Conservation (phyloP, 2,329 filamentous ascomycete genomes). For the Fusarium vanettenii region DNA sequence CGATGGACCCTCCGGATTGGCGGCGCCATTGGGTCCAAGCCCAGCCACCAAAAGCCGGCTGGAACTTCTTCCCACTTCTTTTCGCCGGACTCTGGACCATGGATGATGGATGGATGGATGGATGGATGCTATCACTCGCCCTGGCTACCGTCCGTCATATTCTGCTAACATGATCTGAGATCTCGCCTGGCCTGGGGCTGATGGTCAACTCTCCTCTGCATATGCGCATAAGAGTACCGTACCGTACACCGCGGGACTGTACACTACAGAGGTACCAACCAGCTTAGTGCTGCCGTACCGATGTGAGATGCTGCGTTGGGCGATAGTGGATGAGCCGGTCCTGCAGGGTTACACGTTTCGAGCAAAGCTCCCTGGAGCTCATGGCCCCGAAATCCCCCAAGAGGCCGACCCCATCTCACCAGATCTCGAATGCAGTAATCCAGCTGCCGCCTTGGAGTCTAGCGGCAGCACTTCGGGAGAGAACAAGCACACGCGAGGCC, state of each 20-base stretch:
- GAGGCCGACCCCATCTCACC: slow-evolving; percentile 12
- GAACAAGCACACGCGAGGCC: slow-evolving; percentile 14
- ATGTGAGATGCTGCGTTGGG: slow-evolving; percentile 38
- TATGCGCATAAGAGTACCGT: slow-evolving; percentile 10
- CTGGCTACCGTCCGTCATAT: slow-evolving; percentile 34
- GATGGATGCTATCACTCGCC: slow-evolving; percentile 27
- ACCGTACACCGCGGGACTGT: background rate
- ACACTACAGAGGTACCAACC: background rate
- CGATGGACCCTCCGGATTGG: slow-evolving; percentile 10
- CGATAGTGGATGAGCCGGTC: slow-evolving; percentile 33
- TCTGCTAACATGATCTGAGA: slow-evolving; percentile 41
- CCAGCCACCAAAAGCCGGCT: slow-evolving; percentile 16
- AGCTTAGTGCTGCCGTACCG: background rate
- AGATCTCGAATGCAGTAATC: slow-evolving; percentile 26
- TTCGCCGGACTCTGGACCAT: slow-evolving; percentile 11
- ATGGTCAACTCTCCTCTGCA: slow-evolving; percentile 41
- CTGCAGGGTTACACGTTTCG: slow-evolving; percentile 40
- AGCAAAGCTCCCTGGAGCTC: slow-evolving; percentile 36
- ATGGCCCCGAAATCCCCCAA: slow-evolving; percentile 20
- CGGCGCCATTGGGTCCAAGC: slow-evolving; percentile 19
- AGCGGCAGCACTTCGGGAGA: slow-evolving; percentile 23
- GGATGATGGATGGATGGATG: background rate
- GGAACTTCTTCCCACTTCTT: background rate
- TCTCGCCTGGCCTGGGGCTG: slow-evolving; percentile 40
- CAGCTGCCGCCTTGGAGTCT: slow-evolving; percentile 11